A percentile compares a stretch with the other conserved stretches of the same genome.
These are phyloP conservation scores for Asterionellopsis glacialis DNA, from an alignment of 108 stramenopile species.

Conservation along the genomic window DNA sequence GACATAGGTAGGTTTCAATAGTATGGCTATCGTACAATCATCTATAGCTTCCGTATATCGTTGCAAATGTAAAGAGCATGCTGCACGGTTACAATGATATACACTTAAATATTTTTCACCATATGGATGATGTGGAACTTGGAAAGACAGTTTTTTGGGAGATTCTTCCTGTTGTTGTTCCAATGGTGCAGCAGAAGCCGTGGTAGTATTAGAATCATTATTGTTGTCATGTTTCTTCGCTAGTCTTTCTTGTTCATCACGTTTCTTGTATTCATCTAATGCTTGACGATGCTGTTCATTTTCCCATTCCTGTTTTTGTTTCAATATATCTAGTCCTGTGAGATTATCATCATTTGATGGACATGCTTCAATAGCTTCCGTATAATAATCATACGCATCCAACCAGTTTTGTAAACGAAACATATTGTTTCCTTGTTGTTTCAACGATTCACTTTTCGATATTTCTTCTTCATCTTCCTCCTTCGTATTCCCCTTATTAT, in stretches of 20 bases:
- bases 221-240: constrained; percentile 14
- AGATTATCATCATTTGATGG: constrained; percentile 28
- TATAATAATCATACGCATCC: constrained; percentile 78
- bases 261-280: constrained; percentile 16
- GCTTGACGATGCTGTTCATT: constrained; percentile 19
- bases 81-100: constrained; percentile 83
- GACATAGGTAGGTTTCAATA: constrained; percentile 71
- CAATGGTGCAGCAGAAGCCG: too few species aligned
- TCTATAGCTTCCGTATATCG: constrained; percentile 63
- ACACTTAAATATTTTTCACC: constrained; percentile 48
- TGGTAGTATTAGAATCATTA: constrained; percentile 1
- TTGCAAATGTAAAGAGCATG: constrained; percentile 52
- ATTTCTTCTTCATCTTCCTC: too few species aligned
- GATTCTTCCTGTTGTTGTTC: constrained; percentile 14
- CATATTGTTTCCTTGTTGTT: constrained; percentile 70
- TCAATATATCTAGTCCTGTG: constrained; percentile 42
- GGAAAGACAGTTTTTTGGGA: neutral
- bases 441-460: constrained; percentile 35
- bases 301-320: constrained; percentile 38
- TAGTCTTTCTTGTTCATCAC: constrained; percentile 9
- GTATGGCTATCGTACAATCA: constrained; percentile 68
- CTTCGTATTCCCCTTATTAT: neutral
- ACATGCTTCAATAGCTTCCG: constrained; percentile 75
- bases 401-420: constrained; percentile 58
- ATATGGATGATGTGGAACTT: constrained; percentile 39